Evolutionary conservation across 2,329 filamentous ascomycete genomes (phyloP), one percentile per base, ranked within the genome.

Genomic region (Rhinocladiella mackenziei): DNA sequence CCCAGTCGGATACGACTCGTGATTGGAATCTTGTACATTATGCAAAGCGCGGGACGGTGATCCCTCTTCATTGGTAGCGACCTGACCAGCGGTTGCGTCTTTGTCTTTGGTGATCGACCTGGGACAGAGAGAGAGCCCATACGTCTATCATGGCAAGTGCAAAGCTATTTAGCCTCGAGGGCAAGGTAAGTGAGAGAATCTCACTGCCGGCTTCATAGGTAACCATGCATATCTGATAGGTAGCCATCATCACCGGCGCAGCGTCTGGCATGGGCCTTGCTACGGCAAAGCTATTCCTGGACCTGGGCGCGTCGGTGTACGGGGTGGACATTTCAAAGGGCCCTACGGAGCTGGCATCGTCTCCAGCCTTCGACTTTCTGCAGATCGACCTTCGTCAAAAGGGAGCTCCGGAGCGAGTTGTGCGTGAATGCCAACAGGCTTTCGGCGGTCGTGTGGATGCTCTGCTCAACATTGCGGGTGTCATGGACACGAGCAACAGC

Each of bases 401-500:
- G 11, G 15, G 9, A 4, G 10, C 28, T 6, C 17, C 29, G 5
- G 17, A 32, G 29, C 4, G 8, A 4, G 18, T 41, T 17, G 39
- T 32, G 9, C 10, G 34, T 14, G n/a, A 17, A 11, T 41, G 39
- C 26, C n/a, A 14, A 5, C 3, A 13, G 9, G 30, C 18, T 1
- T 41, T 41, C 20, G 39, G 39, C 7, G 28, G 17, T 5, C 20
- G 10, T 17, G 34, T 41, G 17, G 19, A 41, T 14, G 39, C 3
- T 7, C 29, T 41, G 8, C 15, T 29, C 13, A 41, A 41, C 18
- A 18, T 41, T 14, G 39, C 39, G 5, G 39, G 39, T 2, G 18
- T 41, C 8, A 41, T 41, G 39, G 39, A 41, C 20, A 41, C 3
- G 7, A 17, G 34, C 20, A 41, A 20, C 13, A 34, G 39, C 30